Conservation (phyloP, 1,284 basidiomycete genomes). For the Volvariella volvacea region DNA sequence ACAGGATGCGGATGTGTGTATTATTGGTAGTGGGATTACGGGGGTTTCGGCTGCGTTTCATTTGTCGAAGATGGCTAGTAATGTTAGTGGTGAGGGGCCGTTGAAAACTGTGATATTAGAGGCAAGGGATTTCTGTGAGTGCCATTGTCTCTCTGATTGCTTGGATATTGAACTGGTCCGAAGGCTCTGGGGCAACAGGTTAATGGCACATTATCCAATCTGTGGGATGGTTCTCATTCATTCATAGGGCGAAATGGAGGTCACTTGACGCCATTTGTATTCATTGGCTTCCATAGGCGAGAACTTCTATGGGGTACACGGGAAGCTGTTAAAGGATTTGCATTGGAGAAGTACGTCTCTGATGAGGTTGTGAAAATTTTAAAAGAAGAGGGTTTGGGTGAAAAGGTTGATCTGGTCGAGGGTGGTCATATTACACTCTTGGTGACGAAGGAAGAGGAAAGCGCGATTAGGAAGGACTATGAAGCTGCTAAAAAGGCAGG, state of each 20-base stretch:
- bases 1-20: constrained; percentile 58
- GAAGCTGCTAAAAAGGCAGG: constrained; percentile 51
- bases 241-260: constrained; percentile 73
- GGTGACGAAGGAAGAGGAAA: constrained; percentile 39
- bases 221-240: too few species aligned
- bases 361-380: constrained; percentile 45
- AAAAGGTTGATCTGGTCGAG: constrained; percentile 56
- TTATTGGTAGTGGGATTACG: constrained; percentile 75
- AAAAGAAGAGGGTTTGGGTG: constrained; percentile 31
- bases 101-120: constrained; percentile 58
- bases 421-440: constrained; percentile 51
- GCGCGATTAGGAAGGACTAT: constrained; percentile 34
- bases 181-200: constrained; percentile 81
- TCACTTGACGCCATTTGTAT: constrained; percentile 55
- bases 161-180: too few species aligned
- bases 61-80: constrained; percentile 35
- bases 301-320: constrained; percentile 35
- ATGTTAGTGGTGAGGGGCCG: constrained; percentile 12
- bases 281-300: constrained; percentile 36
- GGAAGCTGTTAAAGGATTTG: constrained; percentile 48
- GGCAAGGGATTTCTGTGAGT: constrained; percentile 73
- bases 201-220: constrained; percentile 8
- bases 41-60: constrained; percentile 70
- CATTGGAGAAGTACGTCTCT: constrained; percentile 54
- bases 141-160: neutral